phyloP scores from a whole-genome alignment of 176 grass and related monocot genomes.

The Areca catechu region DNA sequence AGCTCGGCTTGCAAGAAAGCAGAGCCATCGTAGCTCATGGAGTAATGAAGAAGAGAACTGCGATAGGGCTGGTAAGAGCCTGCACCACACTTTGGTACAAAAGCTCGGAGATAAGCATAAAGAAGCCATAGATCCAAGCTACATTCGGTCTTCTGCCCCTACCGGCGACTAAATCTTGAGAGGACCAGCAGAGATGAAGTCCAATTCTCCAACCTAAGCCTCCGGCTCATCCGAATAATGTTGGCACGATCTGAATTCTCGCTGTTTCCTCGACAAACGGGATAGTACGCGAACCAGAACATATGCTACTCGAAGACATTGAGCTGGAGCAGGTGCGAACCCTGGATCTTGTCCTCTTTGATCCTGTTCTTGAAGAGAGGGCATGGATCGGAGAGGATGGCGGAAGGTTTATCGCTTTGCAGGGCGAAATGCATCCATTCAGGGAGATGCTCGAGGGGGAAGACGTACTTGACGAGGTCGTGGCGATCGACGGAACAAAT shows the following conservation, averaged over 20 bases:
- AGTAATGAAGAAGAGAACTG: slow-evolving; percentile 32
- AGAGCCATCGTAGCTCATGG: slow-evolving; percentile 10
- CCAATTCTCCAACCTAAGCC: slow-evolving; percentile 53
- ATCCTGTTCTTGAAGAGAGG: slow-evolving; percentile 45
- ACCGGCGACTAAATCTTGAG: slow-evolving; percentile 25
- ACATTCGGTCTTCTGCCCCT: slow-evolving; percentile 29
- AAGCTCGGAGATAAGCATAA: slow-evolving; percentile 58
- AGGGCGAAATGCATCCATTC: slow-evolving; percentile 55
- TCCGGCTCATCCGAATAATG: slow-evolving; percentile 2
- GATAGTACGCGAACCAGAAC: slow-evolving; percentile 94
- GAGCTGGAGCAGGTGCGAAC: slow-evolving; percentile 43
- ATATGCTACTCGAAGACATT: slow-evolving; percentile 77
- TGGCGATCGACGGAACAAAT: slow-evolving; percentile 50
- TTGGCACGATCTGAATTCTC: not conserved
- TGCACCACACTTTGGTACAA: slow-evolving; percentile 36
- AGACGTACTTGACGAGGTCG: slow-evolving; percentile 51
- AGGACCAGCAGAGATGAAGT: slow-evolving; percentile 43
- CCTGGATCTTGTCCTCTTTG: slow-evolving; percentile 30
- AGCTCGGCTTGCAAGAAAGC: slow-evolving; percentile 45
- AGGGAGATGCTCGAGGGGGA: slow-evolving; percentile 67
- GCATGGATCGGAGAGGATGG: slow-evolving; percentile 26
- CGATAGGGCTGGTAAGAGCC: slow-evolving; percentile 15
- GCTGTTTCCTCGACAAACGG: slow-evolving; percentile 28
- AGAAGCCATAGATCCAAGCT: slow-evolving; percentile 64
- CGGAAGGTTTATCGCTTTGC: slow-evolving; percentile 10